These are phyloP conservation scores for Austroboletus niveus DNA, from an alignment of 1,284 basidiomycete genomes.

Conservation along the genomic window DNA sequence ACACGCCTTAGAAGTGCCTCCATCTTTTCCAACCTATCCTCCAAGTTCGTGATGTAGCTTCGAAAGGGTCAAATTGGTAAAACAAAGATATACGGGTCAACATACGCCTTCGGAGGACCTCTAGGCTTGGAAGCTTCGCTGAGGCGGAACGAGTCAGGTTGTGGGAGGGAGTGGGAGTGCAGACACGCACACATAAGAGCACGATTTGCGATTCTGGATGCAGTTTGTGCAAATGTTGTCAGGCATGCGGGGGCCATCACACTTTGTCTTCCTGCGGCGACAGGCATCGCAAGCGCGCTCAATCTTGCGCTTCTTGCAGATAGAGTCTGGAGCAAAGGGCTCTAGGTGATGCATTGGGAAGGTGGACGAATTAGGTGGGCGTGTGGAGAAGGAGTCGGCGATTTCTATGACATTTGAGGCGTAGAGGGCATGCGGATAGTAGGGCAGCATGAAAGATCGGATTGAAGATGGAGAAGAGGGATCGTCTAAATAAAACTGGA, in stretches of 20 bases:
- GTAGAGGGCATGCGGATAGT: conserved; percentile 12
- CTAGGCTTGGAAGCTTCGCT: conserved; percentile 79
- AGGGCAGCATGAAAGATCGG: conserved; percentile 26
- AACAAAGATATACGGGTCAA: conserved; percentile 10
- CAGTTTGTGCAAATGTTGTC: conserved; percentile 74
- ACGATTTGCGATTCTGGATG: conserved; percentile 57
- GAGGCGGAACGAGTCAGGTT: conserved; percentile 4
- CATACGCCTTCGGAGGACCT: conserved; percentile 81
- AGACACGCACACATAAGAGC: conserved; percentile 67
- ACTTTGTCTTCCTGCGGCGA: conserved; percentile 64
- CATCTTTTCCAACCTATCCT: conserved; percentile 72
- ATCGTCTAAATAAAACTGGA: conserved; percentile 2
- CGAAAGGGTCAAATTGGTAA: not conserved
- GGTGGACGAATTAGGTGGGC: conserved; percentile 4
- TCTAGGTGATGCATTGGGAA: conserved; percentile 10
- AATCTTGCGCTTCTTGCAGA: conserved; percentile 52
- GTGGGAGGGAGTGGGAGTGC: not conserved
- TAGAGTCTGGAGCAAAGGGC: conserved; percentile 8
- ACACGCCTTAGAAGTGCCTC: conserved; percentile 70
- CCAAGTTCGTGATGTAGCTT: conserved; percentile 75
- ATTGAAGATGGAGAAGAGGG: not conserved
- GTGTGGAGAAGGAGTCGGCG: conserved; percentile 14
- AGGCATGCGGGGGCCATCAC: conserved; percentile 62
- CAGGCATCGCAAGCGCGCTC: conserved; percentile 73
- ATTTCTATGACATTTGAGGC: conserved; percentile 32